Evolutionary conservation across 1,284 basidiomycete species (phyloP), one percentile per base, ranked within the genome.

Genomic region (Tilletia setariae): DNA sequence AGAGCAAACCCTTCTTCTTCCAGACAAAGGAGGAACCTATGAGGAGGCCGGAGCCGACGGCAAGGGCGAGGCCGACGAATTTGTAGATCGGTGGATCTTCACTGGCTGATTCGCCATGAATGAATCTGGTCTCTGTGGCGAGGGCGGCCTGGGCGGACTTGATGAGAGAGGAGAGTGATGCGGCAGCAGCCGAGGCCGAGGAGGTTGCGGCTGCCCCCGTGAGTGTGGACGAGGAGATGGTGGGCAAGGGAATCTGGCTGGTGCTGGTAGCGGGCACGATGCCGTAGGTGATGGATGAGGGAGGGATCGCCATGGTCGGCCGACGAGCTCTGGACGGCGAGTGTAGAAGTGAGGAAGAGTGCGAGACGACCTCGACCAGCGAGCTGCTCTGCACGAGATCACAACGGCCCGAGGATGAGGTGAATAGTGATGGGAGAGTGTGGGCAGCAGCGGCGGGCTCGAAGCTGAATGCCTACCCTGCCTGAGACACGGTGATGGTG

Each of bases 11-110:
- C 67, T 81, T 95, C 87, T 98, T 98, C 88, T 98, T 98, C 86
- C 98, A 83, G 23, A 87, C 86, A 83, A 93, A 94, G 77, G 90
- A 91, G n/a, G 89, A 87, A 6, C 95, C 95, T 76, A 98, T 98
- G 74, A 98, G 89, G 28, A 94, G 53, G 25, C 95, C 95, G 78
- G 90, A 92, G 21, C 85, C 84, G 64, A 98, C 85, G 23, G 94
- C 94, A 47, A 98, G 87, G 67, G 91, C 85, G 71, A 97, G 83
- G 64, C 87, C 86, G 69, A 87, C 81, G 68, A 86, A 84, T 77
- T 86, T 86, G 81, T 83, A 85, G n/a, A 62, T 74, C 1, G 76
- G 72, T 4, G 82, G 82, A 23, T 77, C 76, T 59, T 67, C 65
- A 32, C 66, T 59, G n/a, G 40, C 21, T 11, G 40, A 15, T 43